phyloP scores from a whole-genome alignment of 306 rosid genomes.

The Clitoria ternatea region DNA sequence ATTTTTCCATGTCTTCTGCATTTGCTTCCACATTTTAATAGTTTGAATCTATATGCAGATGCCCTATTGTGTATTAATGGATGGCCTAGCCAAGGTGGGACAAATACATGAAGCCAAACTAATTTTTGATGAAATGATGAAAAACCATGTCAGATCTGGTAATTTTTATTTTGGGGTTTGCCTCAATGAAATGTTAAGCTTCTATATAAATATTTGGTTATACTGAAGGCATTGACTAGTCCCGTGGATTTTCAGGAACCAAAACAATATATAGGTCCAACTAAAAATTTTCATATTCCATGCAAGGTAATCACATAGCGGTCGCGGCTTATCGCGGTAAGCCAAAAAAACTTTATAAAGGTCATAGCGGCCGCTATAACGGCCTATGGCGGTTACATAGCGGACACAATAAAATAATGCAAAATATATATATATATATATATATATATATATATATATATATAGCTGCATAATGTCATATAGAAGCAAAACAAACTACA shows the following conservation, averaged over 20 bases:
- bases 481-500: too few species aligned
- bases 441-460: too few species aligned
- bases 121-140: constrained; percentile 64
- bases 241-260: constrained; percentile 1
- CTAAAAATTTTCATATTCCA: too few species aligned
- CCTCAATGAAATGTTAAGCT: constrained; percentile 6
- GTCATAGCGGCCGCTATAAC: too few species aligned
- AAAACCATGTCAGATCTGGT: constrained; percentile 61
- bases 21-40: neutral
- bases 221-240: neutral
- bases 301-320: too few species aligned
- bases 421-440: too few species aligned
- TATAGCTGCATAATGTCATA: too few species aligned
- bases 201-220: neutral
- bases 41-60: constrained; percentile 45
- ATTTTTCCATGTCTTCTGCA: neutral
- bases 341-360: too few species aligned
- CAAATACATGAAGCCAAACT: constrained; percentile 62
- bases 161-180: constrained; percentile 28
- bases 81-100: constrained; percentile 81
- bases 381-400: too few species aligned
- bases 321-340: too few species aligned
- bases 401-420: too few species aligned
- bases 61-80: constrained; percentile 84
- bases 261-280: neutral